Evolutionary conservation across 1,284 basidiomycete genomes (phyloP), one percentile per base, ranked within the genome.

Genomic region (Cutaneotrichosporon sp.): DNA sequence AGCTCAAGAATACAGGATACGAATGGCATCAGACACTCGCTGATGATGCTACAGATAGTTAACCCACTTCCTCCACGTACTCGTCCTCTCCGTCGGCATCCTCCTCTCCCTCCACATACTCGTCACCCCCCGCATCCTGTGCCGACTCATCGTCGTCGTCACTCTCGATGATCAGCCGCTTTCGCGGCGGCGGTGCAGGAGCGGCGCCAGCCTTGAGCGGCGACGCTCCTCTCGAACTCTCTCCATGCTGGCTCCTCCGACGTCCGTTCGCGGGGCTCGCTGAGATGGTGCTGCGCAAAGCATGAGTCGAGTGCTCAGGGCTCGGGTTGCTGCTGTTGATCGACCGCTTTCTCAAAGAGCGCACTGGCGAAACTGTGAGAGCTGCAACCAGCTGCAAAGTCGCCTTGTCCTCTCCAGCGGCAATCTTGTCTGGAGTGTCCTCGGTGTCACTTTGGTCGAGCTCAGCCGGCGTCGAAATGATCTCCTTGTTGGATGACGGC

Each of bases 301-400:
- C 60, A 21, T 67, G 62, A 13, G 53, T 10, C 22, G 61, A 55
- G 22, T 49, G 57, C 22, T 63, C 62, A 11, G 63, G 59, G 31
- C 56, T 58, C 34, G 56, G 51, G 34, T 51, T 49, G 4, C 55
- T 56, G 18, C 42, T 53, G 36, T 49, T 56, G 11, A 62, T 50
- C 9, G 60, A 61, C 5, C 76, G 68, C 31, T 71, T 70, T 21
- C 77, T 63, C n/a, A 79, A 65, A 32, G 49, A 68, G 26, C 76
- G 64, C 13, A 63, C 64, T 2, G 74, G 73, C 16, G 65, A 69
- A 1, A 55, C 58, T 3, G 73, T 65, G 22, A 77, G 60, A 5
- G 71, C 70, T 5, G 75, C 73, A 13, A 77, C 73, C 16, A 76
- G 71, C 16, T 70, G 72, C 6, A 76, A 67, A 6, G 76, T 77